These are phyloP conservation scores for Pyrrhoderma lamaoense DNA, from an alignment of 1,284 basidiomycete genomes.

Conservation along the genomic window DNA sequence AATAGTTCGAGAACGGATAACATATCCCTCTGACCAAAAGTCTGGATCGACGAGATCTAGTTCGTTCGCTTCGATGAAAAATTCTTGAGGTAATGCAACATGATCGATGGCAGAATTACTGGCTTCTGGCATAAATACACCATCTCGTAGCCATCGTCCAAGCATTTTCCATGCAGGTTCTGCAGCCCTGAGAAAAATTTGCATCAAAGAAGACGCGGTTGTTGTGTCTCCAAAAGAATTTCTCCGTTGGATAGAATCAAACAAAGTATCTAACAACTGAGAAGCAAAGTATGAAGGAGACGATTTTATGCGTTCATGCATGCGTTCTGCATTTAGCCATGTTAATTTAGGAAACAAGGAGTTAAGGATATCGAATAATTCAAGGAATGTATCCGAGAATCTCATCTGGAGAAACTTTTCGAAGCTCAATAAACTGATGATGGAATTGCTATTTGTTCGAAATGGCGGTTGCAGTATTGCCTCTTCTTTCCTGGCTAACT, in stretches of 20 bases:
- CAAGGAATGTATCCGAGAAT: conserved; percentile 50
- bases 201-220: conserved; percentile 47
- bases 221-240: conserved; percentile 47
- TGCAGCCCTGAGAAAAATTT: conserved; percentile 54
- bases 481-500: conserved; percentile 67
- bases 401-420: conserved; percentile 49
- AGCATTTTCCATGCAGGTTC: conserved; percentile 72
- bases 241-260: conserved; percentile 46
- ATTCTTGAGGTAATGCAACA: conserved; percentile 55
- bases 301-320: conserved; percentile 31
- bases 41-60: conserved; percentile 61
- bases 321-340: conserved; percentile 26
- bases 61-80: conserved; percentile 71
- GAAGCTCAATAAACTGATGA: conserved; percentile 62
- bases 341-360: conserved; percentile 26
- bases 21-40: conserved; percentile 75
- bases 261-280: conserved; percentile 55
- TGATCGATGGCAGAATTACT: conserved; percentile 18
- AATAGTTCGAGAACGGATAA: conserved; percentile 37
- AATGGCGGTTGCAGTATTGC: conserved; percentile 48
- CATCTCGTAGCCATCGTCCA: conserved; percentile 65
- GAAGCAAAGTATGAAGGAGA: conserved; percentile 45
- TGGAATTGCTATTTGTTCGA: conserved; percentile 36
- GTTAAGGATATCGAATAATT: conserved; percentile 39
- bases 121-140: conserved; percentile 52